A percentile compares a stretch with the other conserved stretches of the same genome.
These are phyloP conservation scores for Fraxinus angustifolia DNA, from an alignment of 305 asterid species.

Conservation along the genomic window DNA sequence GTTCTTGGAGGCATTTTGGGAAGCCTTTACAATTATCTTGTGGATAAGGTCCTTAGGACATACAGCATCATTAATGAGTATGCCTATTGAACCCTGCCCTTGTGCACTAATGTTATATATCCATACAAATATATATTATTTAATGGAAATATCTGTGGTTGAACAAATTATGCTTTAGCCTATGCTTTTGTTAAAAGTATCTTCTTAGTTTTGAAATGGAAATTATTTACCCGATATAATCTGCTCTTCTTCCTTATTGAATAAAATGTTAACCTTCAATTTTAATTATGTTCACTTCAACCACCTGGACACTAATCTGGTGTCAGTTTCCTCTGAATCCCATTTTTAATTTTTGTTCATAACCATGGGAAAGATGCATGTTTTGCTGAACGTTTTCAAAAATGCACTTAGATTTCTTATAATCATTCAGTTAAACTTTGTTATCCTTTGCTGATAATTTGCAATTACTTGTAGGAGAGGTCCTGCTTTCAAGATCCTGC, in stretches of 20 bases:
- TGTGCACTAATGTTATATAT: slow-evolving; percentile 7
- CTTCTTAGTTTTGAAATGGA: not conserved
- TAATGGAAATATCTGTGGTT: not conserved
- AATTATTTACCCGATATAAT: slow-evolving; percentile 9
- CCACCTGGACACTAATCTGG: not conserved
- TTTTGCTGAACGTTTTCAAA: not conserved
- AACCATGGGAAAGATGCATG: not conserved
- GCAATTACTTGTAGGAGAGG: slow-evolving; percentile 63
- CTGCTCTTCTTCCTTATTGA: not conserved
- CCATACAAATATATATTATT: not conserved
- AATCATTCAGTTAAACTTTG: slow-evolving; percentile 2
- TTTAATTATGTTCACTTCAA: not conserved
- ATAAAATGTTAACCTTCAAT: not conserved
- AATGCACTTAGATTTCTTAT: not conserved
- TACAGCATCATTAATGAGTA: slow-evolving; percentile 85
- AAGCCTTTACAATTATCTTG: slow-evolving; percentile 71
- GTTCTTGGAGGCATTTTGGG: slow-evolving; percentile 87
- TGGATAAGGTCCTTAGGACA: slow-evolving; percentile 72
- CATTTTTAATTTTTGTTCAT: not conserved
- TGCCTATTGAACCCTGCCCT: slow-evolving; percentile 22
- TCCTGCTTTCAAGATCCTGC: slow-evolving; percentile 63
- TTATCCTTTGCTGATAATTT: slow-evolving; percentile 22
- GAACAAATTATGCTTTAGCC: not conserved
- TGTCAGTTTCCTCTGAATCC: not conserved
- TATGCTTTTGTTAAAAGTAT: not conserved